Base-by-base conservation (phyloP, 1,284 basidiomycete genomes). In the Ustilago esculenta region DNA sequence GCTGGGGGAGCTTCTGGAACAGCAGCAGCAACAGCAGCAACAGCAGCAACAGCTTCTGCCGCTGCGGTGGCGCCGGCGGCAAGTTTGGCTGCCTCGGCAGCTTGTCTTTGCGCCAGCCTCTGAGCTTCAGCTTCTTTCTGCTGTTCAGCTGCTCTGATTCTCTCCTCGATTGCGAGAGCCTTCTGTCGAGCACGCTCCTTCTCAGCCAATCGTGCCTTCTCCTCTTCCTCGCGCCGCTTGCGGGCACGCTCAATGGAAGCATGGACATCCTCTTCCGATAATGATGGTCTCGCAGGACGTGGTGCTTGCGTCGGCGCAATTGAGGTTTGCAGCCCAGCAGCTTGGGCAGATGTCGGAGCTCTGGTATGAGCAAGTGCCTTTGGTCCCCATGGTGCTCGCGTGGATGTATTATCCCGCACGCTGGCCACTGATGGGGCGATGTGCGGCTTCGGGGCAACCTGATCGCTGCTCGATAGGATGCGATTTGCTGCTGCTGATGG, bases 231-330 rank as follows among this genome's bases (percentile, higher is more conserved):
- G 15, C 78, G 71, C 24, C 79, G 68, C 53, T 68, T 75, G 12
- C 79, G 66, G 5, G 79, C 79, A 14, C 79, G 67, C 50, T 81
- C 79, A 5, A 76, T 76, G 30, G 79, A 69, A 18, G 75, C 72
- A 18, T 72, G 55, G 42, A 79, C 73, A 43, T 81, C 79, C 23
- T 75, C 67, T 25, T 67, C 68, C 9, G 29, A 27, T 33, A 6
- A 45, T 17, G 55, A 15, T 21, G 60, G 34, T 14, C 43, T 2
- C 8, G 36, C 17, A 6, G 34, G 27, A 5, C 39, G 23, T 17
- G 37, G n/a, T 12, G 37, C 20, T 29, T 41, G 52, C 15, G 49
- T 36, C 3, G 44, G 5, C 2, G 20, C 14, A 48, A 37, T 10
- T 21, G 40, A 12, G 33, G 15, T 18, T 10, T 53, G 50, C 5